These are phyloP conservation scores for Penicillium steckii DNA, from an alignment of 495 filamentous ascomycete genomes.

Conservation along the genomic window DNA sequence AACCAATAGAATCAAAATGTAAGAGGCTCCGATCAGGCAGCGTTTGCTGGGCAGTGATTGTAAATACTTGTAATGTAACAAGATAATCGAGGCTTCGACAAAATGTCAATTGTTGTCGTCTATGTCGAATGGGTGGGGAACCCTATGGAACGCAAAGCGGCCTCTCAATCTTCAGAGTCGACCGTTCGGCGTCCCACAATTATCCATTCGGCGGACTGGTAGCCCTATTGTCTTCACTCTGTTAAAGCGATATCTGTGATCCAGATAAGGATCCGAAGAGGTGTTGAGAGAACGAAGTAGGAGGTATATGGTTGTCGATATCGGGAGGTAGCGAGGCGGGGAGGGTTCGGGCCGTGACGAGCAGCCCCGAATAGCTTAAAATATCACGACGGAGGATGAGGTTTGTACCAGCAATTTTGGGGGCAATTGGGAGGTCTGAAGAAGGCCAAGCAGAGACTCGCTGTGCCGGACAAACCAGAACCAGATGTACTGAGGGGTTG, in stretches of 20 bases:
- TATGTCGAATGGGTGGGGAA: slow-evolving; percentile 36
- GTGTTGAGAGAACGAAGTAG: neutral
- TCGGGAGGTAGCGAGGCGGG: neutral
- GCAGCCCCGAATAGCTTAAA: neutral
- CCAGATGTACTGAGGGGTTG: neutral
- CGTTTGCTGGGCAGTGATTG: neutral
- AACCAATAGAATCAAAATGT: slow-evolving; percentile 10
- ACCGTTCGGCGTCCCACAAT: slow-evolving; percentile 54
- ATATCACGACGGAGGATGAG: neutral
- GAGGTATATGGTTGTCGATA: neutral
- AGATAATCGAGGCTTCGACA: neutral
- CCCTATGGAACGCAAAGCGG: slow-evolving; percentile 55
- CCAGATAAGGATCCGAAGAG: neutral
- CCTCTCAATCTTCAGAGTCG: slow-evolving; percentile 48
- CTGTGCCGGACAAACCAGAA: neutral
- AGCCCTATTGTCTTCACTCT: slow-evolving; percentile 16
- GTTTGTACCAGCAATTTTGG: neutral
- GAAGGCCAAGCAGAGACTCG: neutral
- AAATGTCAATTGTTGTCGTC: neutral
- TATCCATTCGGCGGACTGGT: slow-evolving; percentile 33
- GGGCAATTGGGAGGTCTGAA: neutral
- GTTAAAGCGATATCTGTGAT: neutral
- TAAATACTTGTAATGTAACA: neutral
- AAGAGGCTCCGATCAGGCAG: neutral
- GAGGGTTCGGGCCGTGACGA: neutral